Evolutionary conservation across 192 early-diverging fungal genomes (phyloP).

Genomic region (Linnemannia exigua): DNA sequence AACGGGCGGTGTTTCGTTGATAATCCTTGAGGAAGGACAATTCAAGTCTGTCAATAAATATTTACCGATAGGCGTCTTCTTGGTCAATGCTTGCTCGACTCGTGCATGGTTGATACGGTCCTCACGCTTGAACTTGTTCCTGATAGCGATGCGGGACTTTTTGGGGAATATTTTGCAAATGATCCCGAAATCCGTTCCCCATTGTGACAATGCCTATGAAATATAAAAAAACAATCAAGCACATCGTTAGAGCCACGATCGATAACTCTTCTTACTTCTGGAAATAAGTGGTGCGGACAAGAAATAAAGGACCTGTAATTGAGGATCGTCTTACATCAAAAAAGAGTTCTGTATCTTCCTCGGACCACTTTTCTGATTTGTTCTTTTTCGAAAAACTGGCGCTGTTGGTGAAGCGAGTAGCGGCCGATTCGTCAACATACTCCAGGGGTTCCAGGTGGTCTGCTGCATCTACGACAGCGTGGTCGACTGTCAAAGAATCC

Average conservation of each 20-base stretch:
- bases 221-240: not conserved
- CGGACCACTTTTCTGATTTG: slow-evolving; percentile 51
- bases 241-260: not conserved
- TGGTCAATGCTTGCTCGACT: slow-evolving; percentile 46
- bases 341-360: slow-evolving; percentile 57
- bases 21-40: too few relatives aligned
- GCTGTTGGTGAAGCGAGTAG: slow-evolving; percentile 52
- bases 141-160: slow-evolving; percentile 55
- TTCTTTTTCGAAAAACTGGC: slow-evolving; percentile 28
- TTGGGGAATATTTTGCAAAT: slow-evolving; percentile 51
- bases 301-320: not conserved
- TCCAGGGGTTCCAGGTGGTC: slow-evolving; percentile 41
- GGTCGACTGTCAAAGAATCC: slow-evolving; percentile 51
- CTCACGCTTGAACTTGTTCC: slow-evolving; percentile 61
- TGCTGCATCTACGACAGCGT: slow-evolving; percentile 37
- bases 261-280: not conserved
- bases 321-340: slow-evolving; percentile 32
- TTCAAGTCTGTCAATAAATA: not conserved
- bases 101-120: slow-evolving; percentile 40
- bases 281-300: not conserved
- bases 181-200: slow-evolving; percentile 65
- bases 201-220: slow-evolving; percentile 54
- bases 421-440: slow-evolving; percentile 55
- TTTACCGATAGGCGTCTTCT: slow-evolving; percentile 51
- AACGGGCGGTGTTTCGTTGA: too few relatives aligned